Conservation (phyloP, 2,329 filamentous ascomycete genomes). For the Biscogniauxia sp. region DNA sequence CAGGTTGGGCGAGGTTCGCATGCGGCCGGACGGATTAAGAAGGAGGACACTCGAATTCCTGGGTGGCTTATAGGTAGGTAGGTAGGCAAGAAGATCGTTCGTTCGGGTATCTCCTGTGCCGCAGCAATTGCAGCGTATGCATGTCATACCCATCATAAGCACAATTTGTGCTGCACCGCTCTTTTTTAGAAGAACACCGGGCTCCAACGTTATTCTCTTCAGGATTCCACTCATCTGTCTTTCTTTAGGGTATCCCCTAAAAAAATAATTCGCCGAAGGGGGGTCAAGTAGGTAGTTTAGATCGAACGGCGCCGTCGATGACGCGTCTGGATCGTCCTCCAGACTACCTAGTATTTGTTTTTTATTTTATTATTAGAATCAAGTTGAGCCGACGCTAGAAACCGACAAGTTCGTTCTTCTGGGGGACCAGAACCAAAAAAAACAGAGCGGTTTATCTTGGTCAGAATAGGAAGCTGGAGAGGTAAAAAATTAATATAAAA, state of each 20-base stretch:
- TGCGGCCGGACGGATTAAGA: not conserved
- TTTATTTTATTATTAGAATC: not conserved
- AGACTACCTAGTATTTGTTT: not conserved
- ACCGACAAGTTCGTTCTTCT: not conserved
- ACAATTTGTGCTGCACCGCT: not conserved
- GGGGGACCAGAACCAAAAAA: no score
- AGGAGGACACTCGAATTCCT: not conserved
- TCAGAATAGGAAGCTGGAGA: not conserved
- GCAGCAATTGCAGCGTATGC: not conserved
- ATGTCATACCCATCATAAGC: not conserved
- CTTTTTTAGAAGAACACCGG: not conserved
- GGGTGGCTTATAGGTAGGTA: not conserved
- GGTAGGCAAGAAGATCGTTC: not conserved
- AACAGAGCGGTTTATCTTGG: not conserved
- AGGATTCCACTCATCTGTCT: not conserved
- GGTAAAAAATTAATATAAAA: not conserved
- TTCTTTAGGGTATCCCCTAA: not conserved
- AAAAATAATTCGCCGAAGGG: not conserved
- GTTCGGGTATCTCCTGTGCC: not conserved
- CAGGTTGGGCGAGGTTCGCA: not conserved
- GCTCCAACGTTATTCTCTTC: not conserved
- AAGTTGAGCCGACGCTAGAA: not conserved
- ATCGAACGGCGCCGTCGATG: not conserved
- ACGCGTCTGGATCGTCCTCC: not conserved
- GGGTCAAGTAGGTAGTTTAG: not conserved